These are phyloP conservation scores for Acer saccharum DNA, from an alignment of 345 rosid species.

Conservation along the genomic window DNA sequence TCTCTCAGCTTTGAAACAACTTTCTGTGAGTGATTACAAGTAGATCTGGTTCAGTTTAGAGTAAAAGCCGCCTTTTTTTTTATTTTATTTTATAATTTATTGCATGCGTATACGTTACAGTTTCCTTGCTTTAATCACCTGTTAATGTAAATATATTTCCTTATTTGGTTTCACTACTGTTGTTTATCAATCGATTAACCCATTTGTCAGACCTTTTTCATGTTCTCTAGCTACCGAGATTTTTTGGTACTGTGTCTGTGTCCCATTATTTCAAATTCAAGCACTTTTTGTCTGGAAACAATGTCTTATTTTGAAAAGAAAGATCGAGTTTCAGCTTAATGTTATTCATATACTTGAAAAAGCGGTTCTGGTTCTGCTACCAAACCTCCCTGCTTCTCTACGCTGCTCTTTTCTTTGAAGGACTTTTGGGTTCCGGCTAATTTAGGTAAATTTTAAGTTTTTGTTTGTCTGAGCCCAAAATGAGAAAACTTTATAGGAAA, in stretches of 20 bases:
- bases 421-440: conserved; percentile 16
- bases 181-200: background rate
- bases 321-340: conserved; percentile 19
- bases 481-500: conserved; percentile 55
- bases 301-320: conserved; percentile 13
- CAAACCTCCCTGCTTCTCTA: conserved; percentile 32
- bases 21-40: conserved; percentile 18
- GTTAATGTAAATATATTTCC: conserved; percentile 18
- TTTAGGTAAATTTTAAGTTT: conserved; percentile 4
- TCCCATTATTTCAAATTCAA: background rate
- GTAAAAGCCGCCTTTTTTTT: conserved; percentile 29
- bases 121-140: conserved; percentile 28
- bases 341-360: conserved; percentile 27
- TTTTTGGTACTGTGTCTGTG: background rate
- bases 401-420: conserved; percentile 18
- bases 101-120: conserved; percentile 28
- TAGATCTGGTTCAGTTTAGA: conserved; percentile 41
- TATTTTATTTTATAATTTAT: conserved; percentile 26
- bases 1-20: conserved; percentile 2
- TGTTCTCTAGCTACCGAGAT: background rate
- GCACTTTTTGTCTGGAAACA: background rate
- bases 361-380: conserved; percentile 31
- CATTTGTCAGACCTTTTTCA: conserved; percentile 3
- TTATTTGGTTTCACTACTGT: background rate
- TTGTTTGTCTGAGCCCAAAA: conserved; percentile 17